A percentile compares a stretch with the other conserved stretches of the same genome.
Evolutionary conservation across 805 yeast genomes (phyloP).

Genomic region (Pichia cephalocereana): DNA sequence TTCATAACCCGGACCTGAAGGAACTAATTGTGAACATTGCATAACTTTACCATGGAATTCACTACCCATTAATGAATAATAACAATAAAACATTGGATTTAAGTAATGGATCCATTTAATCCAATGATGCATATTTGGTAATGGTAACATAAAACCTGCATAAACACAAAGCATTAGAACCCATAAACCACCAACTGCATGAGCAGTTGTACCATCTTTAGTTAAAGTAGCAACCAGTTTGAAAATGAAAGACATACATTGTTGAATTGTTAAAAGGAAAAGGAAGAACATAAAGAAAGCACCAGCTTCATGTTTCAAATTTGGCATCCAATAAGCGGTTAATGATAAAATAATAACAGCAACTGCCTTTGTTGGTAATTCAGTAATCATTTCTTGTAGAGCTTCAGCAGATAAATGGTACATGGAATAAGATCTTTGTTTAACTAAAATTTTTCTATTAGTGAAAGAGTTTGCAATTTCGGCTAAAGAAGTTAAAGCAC

Average conservation of each 20-base stretch:
- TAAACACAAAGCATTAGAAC: slow-evolving; percentile 50
- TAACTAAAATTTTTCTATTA: slow-evolving; percentile 52
- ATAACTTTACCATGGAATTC: slow-evolving; percentile 49
- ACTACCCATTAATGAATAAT: slow-evolving; percentile 44
- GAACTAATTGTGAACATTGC: slow-evolving; percentile 41
- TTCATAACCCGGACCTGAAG: slow-evolving; percentile 47
- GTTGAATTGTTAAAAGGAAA: slow-evolving; percentile 34
- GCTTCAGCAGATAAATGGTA: slow-evolving; percentile 60
- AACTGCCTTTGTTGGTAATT: slow-evolving; percentile 47
- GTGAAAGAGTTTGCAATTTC: slow-evolving; percentile 54
- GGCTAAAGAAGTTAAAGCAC: slow-evolving; percentile 54
- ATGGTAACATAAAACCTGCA: slow-evolving; percentile 40
- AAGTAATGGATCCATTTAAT: slow-evolving; percentile 45
- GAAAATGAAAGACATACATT: slow-evolving; percentile 45
- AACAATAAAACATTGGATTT: slow-evolving; percentile 39
- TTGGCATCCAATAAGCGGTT: slow-evolving; percentile 43
- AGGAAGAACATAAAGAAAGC: slow-evolving; percentile 42
- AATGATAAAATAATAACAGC: slow-evolving; percentile 41
- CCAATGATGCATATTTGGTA: slow-evolving; percentile 46
- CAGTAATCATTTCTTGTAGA: slow-evolving; percentile 49
- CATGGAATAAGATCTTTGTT: slow-evolving; percentile 55
- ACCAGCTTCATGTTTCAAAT: slow-evolving; percentile 43
- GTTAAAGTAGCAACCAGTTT: slow-evolving; percentile 45
- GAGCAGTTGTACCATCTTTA: slow-evolving; percentile 46
- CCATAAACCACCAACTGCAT: slow-evolving; percentile 44